These are phyloP conservation scores for Talaromyces wortmannii DNA, from an alignment of 495 filamentous ascomycete genomes.

Conservation along the genomic window DNA sequence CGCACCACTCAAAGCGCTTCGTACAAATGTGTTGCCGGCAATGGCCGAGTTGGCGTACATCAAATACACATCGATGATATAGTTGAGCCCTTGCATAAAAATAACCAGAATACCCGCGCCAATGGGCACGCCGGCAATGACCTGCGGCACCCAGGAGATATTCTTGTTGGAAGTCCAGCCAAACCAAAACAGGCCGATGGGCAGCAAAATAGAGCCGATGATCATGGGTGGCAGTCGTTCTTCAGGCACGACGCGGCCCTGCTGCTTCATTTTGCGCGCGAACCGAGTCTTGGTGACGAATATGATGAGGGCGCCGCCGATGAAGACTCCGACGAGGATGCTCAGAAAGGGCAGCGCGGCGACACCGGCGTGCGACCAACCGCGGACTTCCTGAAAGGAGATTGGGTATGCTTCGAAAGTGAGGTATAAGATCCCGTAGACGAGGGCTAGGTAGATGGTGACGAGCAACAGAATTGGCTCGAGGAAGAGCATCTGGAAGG, in stretches of 20 bases:
- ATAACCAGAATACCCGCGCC: conserved; percentile 50
- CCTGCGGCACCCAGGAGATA: conserved; percentile 40
- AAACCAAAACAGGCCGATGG: conserved; percentile 58
- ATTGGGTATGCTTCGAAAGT: conserved; percentile 56
- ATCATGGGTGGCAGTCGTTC: conserved; percentile 54
- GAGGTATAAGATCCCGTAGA: conserved; percentile 60
- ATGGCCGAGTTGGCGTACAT: conserved; percentile 55
- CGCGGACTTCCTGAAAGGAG: conserved; percentile 46
- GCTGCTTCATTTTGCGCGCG: conserved; percentile 36
- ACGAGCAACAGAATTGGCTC: conserved; percentile 56
- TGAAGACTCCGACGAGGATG: conserved; percentile 47
- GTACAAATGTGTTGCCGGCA: conserved; percentile 62
- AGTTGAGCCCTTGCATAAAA: conserved; percentile 55
- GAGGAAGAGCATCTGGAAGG: conserved; percentile 49
- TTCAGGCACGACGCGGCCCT: conserved; percentile 49
- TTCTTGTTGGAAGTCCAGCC: conserved; percentile 48
- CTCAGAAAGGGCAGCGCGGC: conserved; percentile 54
- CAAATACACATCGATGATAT: conserved; percentile 58
- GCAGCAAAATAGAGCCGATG: conserved; percentile 45
- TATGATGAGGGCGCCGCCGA: conserved; percentile 40
- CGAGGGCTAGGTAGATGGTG: conserved; percentile 40
- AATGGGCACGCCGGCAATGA: conserved; percentile 41
- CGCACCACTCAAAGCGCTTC: conserved; percentile 54
- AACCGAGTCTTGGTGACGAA: conserved; percentile 45
- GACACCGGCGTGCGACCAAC: conserved; percentile 39